These are phyloP conservation scores for Starmerella sirachaensis DNA, from an alignment of 805 yeast species.

Conservation along the genomic window DNA sequence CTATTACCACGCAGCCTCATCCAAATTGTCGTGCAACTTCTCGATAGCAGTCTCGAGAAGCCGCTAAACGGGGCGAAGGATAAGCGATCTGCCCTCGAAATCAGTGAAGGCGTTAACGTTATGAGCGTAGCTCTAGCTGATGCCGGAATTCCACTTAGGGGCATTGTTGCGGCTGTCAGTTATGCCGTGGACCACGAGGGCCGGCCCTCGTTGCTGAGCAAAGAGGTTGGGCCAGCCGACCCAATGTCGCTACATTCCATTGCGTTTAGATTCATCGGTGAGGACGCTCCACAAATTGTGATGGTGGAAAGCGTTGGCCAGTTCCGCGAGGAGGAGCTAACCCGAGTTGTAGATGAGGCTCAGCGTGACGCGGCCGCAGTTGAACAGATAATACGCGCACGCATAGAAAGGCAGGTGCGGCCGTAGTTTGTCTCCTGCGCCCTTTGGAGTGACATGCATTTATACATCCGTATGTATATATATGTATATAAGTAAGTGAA, in stretches of 20 bases:
- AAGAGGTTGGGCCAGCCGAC: slow-evolving; percentile 8
- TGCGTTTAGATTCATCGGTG: slow-evolving; percentile 44
- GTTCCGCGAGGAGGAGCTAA: slow-evolving; percentile 47
- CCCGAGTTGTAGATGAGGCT: slow-evolving; percentile 41
- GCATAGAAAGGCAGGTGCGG: too few species aligned
- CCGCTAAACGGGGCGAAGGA: too few species aligned
- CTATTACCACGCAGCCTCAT: slow-evolving; percentile 69
- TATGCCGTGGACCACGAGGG: slow-evolving; percentile 34
- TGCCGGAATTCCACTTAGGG: slow-evolving; percentile 58
- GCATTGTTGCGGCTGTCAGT: slow-evolving; percentile 49
- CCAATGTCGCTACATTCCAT: slow-evolving; percentile 53
- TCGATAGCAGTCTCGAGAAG: slow-evolving; percentile 39
- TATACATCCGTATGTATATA: too few species aligned
- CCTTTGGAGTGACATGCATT: too few species aligned
- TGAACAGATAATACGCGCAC: background rate
- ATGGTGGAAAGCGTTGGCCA: slow-evolving; percentile 61
- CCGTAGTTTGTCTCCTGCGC: too few species aligned
- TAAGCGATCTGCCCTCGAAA: slow-evolving; percentile 34
- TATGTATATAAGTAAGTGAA: too few species aligned
- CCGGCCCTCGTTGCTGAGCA: slow-evolving; percentile 20
- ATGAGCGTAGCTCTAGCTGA: slow-evolving; percentile 64
- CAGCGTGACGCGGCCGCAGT: slow-evolving; percentile 25
- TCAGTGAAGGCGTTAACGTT: slow-evolving; percentile 63
- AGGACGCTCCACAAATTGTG: slow-evolving; percentile 43
- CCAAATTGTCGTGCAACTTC: slow-evolving; percentile 54